phyloP scores from a whole-genome alignment of 805 yeast species.

The Hagleromyces aurorensis region DNA sequence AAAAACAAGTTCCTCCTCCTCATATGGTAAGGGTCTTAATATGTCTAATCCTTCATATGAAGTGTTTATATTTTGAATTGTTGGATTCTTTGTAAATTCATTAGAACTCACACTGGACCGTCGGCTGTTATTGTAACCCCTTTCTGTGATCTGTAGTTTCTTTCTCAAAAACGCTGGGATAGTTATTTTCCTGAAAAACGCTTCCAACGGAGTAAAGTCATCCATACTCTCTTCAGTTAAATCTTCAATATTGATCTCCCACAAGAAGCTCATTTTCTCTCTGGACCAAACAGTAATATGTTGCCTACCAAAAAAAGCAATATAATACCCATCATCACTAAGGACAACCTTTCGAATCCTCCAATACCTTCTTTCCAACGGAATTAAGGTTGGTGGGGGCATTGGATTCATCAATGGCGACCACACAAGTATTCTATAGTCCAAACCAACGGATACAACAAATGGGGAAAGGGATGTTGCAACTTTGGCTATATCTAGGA shows the following conservation, averaged over 20 bases:
- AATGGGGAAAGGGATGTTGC: conserved; percentile 55
- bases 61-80: conserved; percentile 16
- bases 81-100: conserved; percentile 17
- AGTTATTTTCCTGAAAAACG: conserved; percentile 54
- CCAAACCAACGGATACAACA: conserved; percentile 64
- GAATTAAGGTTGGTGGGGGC: conserved; percentile 40
- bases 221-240: conserved; percentile 28
- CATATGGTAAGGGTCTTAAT: conserved; percentile 17
- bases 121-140: conserved; percentile 5
- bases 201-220: conserved; percentile 38
- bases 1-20: conserved; percentile 39
- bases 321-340: conserved; percentile 51
- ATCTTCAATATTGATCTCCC: conserved; percentile 38
- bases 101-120: conserved; percentile 6
- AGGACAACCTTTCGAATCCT: conserved; percentile 52
- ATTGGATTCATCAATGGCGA: conserved; percentile 49
- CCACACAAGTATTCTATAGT: conserved; percentile 67
- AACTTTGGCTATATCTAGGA: conserved; percentile 54
- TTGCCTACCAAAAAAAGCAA: conserved; percentile 45
- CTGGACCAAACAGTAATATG: conserved; percentile 56
- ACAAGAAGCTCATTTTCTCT: conserved; percentile 43
- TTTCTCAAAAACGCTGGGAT: conserved; percentile 36
- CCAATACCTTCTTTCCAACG: conserved; percentile 41
- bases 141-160: conserved; percentile 17
- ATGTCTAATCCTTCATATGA: conserved; percentile 13